A percentile compares a stretch with the other conserved stretches of the same genome.
Conservation (phyloP, 2,329 filamentous ascomycete species). For the Botrytis elliptica region DNA sequence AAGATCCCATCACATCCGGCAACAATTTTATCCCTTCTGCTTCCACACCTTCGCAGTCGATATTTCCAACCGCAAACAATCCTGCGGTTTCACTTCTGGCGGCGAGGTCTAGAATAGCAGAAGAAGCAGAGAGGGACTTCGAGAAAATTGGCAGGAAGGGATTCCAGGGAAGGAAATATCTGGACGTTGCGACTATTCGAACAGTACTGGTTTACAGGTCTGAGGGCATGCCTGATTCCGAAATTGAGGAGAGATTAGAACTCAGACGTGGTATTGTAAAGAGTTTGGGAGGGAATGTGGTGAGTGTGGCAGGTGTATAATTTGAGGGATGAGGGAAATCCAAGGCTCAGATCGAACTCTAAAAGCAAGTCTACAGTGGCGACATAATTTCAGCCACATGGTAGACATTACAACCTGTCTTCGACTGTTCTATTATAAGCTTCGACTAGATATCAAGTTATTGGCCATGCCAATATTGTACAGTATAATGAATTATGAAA, state of each 20-base stretch:
- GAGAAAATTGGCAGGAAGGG: slow-evolving; percentile 40
- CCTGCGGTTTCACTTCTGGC: slow-evolving; percentile 35
- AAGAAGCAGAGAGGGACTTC: slow-evolving; percentile 59
- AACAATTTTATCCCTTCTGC: slow-evolving; percentile 29
- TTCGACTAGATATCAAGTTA: background rate
- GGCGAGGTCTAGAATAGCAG: slow-evolving; percentile 57
- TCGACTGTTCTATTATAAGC: background rate
- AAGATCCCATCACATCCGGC: slow-evolving; percentile 17
- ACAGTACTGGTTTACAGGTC: slow-evolving; percentile 50
- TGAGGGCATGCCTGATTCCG: slow-evolving; percentile 28
- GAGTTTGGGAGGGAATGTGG: slow-evolving; percentile 31
- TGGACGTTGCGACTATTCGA: slow-evolving; percentile 51
- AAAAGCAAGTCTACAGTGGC: background rate
- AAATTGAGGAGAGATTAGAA: slow-evolving; percentile 43
- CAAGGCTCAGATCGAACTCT: background rate
- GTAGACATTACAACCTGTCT: background rate
- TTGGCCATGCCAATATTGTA: background rate
- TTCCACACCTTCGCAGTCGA: slow-evolving; percentile 30
- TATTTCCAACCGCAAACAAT: slow-evolving; percentile 30
- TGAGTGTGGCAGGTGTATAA: slow-evolving; percentile 14
- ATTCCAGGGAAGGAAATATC: slow-evolving; percentile 43
- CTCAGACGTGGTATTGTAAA: slow-evolving; percentile 46
- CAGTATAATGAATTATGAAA: slow-evolving; percentile 9
- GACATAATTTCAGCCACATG: background rate
- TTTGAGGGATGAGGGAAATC: background rate